Conservation (phyloP, 139 green algal genomes). For the Bryopsis sp. region DNA sequence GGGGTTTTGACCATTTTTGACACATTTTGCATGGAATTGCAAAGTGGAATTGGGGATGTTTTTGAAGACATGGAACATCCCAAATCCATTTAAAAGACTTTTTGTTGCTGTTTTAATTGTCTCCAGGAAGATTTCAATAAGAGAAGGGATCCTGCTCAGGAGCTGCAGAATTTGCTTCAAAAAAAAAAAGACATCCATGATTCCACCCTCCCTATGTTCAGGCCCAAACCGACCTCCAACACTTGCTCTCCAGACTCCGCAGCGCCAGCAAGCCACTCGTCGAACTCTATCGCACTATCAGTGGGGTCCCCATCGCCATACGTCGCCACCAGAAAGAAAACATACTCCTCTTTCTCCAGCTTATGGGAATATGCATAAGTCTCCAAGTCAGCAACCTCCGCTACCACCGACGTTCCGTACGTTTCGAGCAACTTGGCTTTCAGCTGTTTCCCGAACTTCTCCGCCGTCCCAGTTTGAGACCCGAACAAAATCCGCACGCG, state of each 20-base stretch:
- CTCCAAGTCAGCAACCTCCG: conserved; percentile 67
- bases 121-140: too few species aligned
- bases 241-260: conserved; percentile 7
- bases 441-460: conserved; percentile 82
- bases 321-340: conserved; percentile 82
- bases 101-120: too few species aligned
- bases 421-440: conserved; percentile 30
- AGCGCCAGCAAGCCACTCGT: conserved; percentile 54
- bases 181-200: too few species aligned
- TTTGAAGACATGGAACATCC: too few species aligned
- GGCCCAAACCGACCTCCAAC: background rate
- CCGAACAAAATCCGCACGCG: conserved; percentile 14
- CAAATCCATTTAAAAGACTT: too few species aligned
- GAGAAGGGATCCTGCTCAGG: too few species aligned
- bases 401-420: conserved; percentile 41
- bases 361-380: conserved; percentile 34
- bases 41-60: too few species aligned
- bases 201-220: too few species aligned
- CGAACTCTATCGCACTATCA: conserved; percentile 79
- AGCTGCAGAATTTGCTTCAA: too few species aligned
- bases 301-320: conserved; percentile 97
- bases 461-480: conserved; percentile 77
- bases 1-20: too few species aligned
- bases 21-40: too few species aligned
- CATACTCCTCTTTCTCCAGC: conserved; percentile 57